phyloP scores from a whole-genome alignment of 805 yeast species.

The Myxozyma nipponensis region DNA sequence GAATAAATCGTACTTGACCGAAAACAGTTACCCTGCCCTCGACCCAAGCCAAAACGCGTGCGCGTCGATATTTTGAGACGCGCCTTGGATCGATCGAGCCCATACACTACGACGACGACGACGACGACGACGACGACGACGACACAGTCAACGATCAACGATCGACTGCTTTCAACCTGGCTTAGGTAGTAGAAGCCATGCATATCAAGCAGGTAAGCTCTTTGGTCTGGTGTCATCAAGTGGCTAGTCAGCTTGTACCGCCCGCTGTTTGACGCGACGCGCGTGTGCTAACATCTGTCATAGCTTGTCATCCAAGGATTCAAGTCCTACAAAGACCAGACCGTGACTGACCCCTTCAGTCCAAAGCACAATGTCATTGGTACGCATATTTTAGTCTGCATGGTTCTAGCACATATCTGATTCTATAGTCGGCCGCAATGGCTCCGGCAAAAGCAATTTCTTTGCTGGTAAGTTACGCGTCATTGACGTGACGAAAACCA shows the following conservation, averaged over 20 bases:
- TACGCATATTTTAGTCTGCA: slow-evolving; percentile 23
- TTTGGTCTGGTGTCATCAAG: background rate
- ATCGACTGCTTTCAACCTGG: too few species aligned
- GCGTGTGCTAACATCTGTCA: background rate
- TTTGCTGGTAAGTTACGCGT: slow-evolving; percentile 49
- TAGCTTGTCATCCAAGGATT: slow-evolving; percentile 80
- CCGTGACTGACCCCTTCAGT: slow-evolving; percentile 69
- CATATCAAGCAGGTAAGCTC: slow-evolving; percentile 23
- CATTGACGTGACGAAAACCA: background rate
- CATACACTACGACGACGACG: too few species aligned
- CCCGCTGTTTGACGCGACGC: background rate
- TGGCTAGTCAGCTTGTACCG: background rate
- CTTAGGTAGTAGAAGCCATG: slow-evolving; percentile 10
- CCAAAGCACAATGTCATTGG: slow-evolving; percentile 79
- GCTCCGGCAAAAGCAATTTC: slow-evolving; percentile 95
- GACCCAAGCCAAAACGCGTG: too few species aligned
- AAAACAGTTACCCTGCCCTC: too few species aligned
- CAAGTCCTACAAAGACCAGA: slow-evolving; percentile 83
- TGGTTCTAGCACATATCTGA: too few species aligned
- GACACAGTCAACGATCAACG: too few species aligned
- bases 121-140: too few species aligned
- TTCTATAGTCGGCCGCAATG: slow-evolving; percentile 70
- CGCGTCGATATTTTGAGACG: too few species aligned
- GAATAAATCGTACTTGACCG: too few species aligned
- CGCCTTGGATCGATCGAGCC: too few species aligned